Evolutionary conservation across 176 grass and related monocot species (phyloP), one percentile per base, ranked within the genome.

Genomic region (Oryza glaberrima): DNA sequence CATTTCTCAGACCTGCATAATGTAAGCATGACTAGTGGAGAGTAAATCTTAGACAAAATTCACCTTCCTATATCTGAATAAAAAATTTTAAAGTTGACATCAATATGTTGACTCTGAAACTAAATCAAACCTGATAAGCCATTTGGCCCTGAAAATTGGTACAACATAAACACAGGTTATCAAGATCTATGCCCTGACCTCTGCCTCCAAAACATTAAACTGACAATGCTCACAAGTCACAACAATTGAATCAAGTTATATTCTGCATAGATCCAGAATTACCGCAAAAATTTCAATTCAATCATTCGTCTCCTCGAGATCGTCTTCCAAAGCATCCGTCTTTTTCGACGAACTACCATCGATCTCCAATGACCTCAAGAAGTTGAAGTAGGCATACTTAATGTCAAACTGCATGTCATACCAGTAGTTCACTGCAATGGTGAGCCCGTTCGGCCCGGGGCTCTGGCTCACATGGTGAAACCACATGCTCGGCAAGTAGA

Each of bases 361-460:
- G 13, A 88, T 78, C 19, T 86, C 75, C 48, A 95, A 3, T 19
- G 93, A 92, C 69, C 88, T 83, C 74, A 98, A 72, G 85, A 95
- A 92, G 84, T 92, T 98, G 75, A 92, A 95, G 86, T 94, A 98
- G 49, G 96, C 93, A 85, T 94, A 98, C 76, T 95, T 98, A 54
- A 98, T 94, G 82, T 98, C 96, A 76, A 98, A 98, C 61, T 92
- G 89, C 96, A 95, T 98, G 47, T 98, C 96, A 74, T 98, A 98
- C 96, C 96, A 98, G 77, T 95, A 98, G 77, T 98, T 98, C 13
- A 98, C 91, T 52, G 96, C 96, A 90, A 95, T 98, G 81, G 89
- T 90, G 82, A 87, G 89, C 32, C 89, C 91, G 36, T 95, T 95
- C 7, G 86, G 71, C 46, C 91, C 96, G 0, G 96, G 91, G 60